Evolutionary conservation across 495 filamentous ascomycete genomes (phyloP), one percentile per base, ranked within the genome.

Genomic region (Daldinia vernicosa): DNA sequence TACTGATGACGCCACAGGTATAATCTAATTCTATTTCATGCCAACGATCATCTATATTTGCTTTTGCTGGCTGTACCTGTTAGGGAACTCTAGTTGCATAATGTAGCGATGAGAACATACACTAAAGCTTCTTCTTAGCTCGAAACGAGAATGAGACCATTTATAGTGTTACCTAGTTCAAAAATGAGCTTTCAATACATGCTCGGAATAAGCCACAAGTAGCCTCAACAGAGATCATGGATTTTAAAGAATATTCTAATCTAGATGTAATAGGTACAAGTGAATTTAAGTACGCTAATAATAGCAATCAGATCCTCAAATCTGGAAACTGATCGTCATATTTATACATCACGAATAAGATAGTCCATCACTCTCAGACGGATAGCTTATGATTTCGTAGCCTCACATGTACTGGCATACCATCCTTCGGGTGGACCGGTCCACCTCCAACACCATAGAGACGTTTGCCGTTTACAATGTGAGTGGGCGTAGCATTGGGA

Each of bases 371-470:
- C 19, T 15, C 27, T 60, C 57, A 75, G 45, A 22, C 19, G 19
- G 52, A 60, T 28, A 53, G 53, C 28, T 53, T 27, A 40, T 75
- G 61, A 24, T 53, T 37, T 12, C 69, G 57, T 51, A 77, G 17
- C 32, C 61, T 75, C 51, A 72, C 69, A 50, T 71, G 72, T 12
- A 73, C 69, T 26, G 75, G 71, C 74, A 76, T 76, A 1, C 75
- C 73, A 28, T 76, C 77, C 51, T 79, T 78, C 15, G 75, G 75
- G n/a, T 80, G 75, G 4, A 75, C 72, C 6, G 78, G 74, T 47
- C 66, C 66, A 6, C 60, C 40, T 9, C 70, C 71, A 6, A 75
- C 55, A 60, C 76, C 43, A 60, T 81, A 81, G 9, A 76, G 76
- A 19, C 79, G 67, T 30, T 76, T 32, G 11, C 78, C 78, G 27